phyloP scores from a whole-genome alignment of 257 asterid genomes.

The Solanum chmielewskii region DNA sequence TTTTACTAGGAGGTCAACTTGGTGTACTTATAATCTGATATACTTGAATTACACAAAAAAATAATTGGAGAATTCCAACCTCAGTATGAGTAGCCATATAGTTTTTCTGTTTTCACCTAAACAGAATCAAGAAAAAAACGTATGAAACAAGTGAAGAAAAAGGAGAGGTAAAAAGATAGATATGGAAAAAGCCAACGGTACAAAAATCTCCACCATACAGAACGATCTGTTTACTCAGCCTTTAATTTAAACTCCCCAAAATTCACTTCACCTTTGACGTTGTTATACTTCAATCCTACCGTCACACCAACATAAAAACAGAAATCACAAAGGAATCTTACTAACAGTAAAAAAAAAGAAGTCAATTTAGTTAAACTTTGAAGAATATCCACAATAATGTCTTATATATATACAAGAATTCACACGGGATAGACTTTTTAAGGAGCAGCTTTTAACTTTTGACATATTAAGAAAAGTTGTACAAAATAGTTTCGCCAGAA shows the following conservation, averaged over 20 bases:
- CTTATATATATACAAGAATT: neutral
- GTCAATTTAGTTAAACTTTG: neutral
- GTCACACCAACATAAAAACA: neutral
- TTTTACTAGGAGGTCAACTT: neutral
- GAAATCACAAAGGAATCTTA: neutral
- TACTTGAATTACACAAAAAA: neutral
- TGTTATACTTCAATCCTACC: neutral
- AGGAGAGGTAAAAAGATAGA: neutral
- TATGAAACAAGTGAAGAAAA: neutral
- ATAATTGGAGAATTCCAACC: neutral
- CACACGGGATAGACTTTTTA: neutral
- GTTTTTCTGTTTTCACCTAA: neutral
- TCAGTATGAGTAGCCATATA: neutral
- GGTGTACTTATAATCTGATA: neutral
- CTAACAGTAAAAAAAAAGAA: neutral
- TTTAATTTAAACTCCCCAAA: neutral
- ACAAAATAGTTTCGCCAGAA: neutral
- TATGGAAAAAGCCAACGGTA: neutral
- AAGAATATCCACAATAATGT: neutral
- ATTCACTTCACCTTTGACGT: neutral
- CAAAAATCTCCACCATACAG: neutral
- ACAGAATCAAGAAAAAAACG: neutral
- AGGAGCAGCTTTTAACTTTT: neutral
- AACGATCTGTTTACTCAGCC: neutral
- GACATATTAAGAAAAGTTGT: neutral